phyloP scores from a whole-genome alignment of 2,329 filamentous ascomycete species.

The Pseudocercospora ulei region DNA sequence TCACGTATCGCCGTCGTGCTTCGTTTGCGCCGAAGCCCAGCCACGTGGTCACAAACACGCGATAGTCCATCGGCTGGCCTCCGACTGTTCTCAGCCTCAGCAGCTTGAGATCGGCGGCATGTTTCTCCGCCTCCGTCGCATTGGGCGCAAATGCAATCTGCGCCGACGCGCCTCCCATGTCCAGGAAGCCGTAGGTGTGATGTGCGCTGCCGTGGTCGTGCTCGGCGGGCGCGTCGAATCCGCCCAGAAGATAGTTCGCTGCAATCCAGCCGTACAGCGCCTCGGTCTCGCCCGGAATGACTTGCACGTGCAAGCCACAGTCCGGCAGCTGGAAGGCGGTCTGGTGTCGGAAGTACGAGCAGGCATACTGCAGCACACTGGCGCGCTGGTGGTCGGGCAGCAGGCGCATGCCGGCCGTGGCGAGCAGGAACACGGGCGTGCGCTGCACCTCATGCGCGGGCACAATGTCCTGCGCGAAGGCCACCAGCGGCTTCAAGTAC shows the following conservation, averaged over 20 bases:
- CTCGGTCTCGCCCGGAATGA: slow-evolving; percentile 91
- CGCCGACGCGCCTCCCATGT: slow-evolving; percentile 96
- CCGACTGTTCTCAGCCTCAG: slow-evolving; percentile 75
- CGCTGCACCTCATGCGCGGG: slow-evolving; percentile 65
- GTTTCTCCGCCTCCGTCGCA: slow-evolving; percentile 75
- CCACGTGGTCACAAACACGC: slow-evolving; percentile 93
- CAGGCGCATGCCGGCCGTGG: slow-evolving; percentile 88
- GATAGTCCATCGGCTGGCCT: slow-evolving; percentile 67
- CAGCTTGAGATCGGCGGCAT: slow-evolving; percentile 79
- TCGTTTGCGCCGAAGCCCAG: slow-evolving; percentile 95
- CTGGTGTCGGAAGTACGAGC: slow-evolving; percentile 65
- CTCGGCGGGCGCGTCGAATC: slow-evolving; percentile 66
- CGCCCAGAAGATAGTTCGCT: slow-evolving; percentile 85
- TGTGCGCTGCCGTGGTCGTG: slow-evolving; percentile 79
- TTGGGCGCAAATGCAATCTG: slow-evolving; percentile 98
- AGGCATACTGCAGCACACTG: slow-evolving; percentile 65
- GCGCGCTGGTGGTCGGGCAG: slow-evolving; percentile 63
- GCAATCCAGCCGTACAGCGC: slow-evolving; percentile 96
- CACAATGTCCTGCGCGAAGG: slow-evolving; percentile 70
- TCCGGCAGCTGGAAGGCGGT: slow-evolving; percentile 82
- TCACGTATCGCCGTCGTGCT: slow-evolving; percentile 75
- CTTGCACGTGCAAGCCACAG: slow-evolving; percentile 78
- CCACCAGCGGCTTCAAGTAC: slow-evolving; percentile 67
- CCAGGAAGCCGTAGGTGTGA: slow-evolving; percentile 91
- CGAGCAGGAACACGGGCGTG: slow-evolving; percentile 89